Conservation (phyloP, 108 stramenopile species). For the Schizochytrium sp. region DNA sequence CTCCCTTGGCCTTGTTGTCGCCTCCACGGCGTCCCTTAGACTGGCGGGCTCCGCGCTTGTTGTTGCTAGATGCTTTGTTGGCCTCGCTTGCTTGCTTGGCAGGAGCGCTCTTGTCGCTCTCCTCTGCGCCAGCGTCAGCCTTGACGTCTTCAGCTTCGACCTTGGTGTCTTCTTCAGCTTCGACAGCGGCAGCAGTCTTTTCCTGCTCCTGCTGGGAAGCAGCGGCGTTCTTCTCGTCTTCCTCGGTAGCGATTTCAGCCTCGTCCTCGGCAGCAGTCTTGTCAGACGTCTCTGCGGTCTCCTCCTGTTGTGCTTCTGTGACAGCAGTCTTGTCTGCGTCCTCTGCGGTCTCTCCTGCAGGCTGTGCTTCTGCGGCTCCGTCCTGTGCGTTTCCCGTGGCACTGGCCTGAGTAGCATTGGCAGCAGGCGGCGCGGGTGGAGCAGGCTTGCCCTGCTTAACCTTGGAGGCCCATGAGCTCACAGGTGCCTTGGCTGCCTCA, state of each 20-base stretch:
- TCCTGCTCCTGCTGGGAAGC: neutral
- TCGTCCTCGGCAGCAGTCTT: neutral
- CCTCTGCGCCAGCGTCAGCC: neutral
- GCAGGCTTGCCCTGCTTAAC: conserved; percentile 31
- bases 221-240: neutral
- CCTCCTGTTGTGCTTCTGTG: neutral
- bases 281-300: neutral
- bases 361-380: neutral
- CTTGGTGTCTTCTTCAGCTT: conserved; percentile 9
- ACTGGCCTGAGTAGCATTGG: neutral
- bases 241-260: neutral
- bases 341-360: no score
- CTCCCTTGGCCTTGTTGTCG: no score
- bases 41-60: neutral
- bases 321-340: neutral
- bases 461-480: conserved; percentile 28
- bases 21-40: no score
- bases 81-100: neutral
- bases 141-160: neutral
- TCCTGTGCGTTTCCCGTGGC: neutral
- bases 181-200: neutral
- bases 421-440: neutral
- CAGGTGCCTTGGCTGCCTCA: neutral
- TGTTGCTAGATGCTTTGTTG: neutral
- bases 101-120: neutral